Evolutionary conservation across 2,329 filamentous ascomycete species (phyloP).

Genomic region (Colletotrichum noveboracense): DNA sequence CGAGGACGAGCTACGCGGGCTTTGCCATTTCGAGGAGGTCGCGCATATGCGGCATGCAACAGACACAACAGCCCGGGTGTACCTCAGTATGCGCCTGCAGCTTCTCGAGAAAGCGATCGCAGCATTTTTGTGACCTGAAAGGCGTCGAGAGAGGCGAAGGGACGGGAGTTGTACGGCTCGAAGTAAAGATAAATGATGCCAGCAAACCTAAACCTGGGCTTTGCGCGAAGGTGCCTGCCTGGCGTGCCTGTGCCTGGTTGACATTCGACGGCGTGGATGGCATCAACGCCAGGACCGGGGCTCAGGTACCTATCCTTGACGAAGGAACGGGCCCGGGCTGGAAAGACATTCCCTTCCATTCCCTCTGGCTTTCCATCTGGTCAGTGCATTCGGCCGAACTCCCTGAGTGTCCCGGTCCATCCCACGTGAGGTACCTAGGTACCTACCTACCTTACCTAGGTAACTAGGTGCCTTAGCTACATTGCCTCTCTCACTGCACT

Average conservation of each 20-base stretch:
- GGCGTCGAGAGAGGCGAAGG: not conserved
- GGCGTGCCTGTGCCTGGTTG: not conserved
- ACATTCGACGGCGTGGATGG: not conserved
- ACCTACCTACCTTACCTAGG: not conserved
- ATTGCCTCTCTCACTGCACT: too few relatives aligned
- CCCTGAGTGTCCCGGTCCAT: not conserved
- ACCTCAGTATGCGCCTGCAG: not conserved
- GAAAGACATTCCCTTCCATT: too few relatives aligned
- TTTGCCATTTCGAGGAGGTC: slow-evolving; percentile 1
- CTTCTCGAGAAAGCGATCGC: not conserved
- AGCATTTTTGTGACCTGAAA: not conserved
- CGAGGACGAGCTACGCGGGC: not conserved
- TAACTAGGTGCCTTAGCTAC: not conserved
- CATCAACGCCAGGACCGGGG: not conserved
- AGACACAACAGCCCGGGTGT: not conserved
- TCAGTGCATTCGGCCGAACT: slow-evolving; percentile 5
- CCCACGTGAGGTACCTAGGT: not conserved
- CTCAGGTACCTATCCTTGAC: not conserved
- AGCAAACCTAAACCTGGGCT: not conserved
- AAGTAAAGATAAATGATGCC: not conserved
- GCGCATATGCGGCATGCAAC: slow-evolving; percentile 12
- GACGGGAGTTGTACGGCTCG: not conserved
- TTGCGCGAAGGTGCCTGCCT: not conserved
- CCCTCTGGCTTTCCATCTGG: not conserved
- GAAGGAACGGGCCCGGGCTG: not conserved